A percentile compares a stretch with the other conserved stretches of the same genome.
phyloP scores from a whole-genome alignment of 352 stramenopile genomes.

The Phytophthora pistaciae region DNA sequence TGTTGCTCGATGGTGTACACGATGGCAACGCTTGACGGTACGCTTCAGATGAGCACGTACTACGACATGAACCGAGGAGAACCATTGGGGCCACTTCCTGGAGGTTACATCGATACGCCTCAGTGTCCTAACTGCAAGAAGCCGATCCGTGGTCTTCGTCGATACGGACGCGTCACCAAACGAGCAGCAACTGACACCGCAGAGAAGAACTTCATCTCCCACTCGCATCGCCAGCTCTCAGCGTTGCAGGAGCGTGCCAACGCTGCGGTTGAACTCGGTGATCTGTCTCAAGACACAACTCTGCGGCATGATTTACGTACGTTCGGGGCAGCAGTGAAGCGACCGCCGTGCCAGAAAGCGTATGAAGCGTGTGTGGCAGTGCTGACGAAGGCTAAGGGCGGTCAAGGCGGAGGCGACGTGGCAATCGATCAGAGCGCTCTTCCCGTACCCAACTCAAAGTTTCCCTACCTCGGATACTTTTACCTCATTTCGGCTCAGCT shows the following conservation, averaged over 20 bases:
- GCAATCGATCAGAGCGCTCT: slow-evolving; percentile 27
- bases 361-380: slow-evolving; percentile 46
- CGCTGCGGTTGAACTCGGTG: slow-evolving; percentile 15
- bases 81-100: slow-evolving; percentile 26
- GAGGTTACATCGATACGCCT: slow-evolving; percentile 36
- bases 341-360: slow-evolving; percentile 40
- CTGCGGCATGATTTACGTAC: slow-evolving; percentile 31
- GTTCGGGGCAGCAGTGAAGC: slow-evolving; percentile 31
- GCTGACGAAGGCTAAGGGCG: slow-evolving; percentile 34
- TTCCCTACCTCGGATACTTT: slow-evolving; percentile 40
- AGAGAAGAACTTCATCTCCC: slow-evolving; percentile 61
- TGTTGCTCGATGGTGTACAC: slow-evolving; percentile 80
- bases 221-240: slow-evolving; percentile 28
- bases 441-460: slow-evolving; percentile 43
- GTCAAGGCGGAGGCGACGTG: slow-evolving; percentile 29
- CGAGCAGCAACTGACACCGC: slow-evolving; percentile 45
- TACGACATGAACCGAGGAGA: slow-evolving; percentile 40
- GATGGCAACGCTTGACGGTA: slow-evolving; percentile 77
- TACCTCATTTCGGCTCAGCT: slow-evolving; percentile 40
- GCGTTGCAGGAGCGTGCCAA: slow-evolving; percentile 37
- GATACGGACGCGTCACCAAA: slow-evolving; percentile 58
- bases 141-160: slow-evolving; percentile 49
- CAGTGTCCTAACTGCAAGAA: slow-evolving; percentile 59
- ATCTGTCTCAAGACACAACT: slow-evolving; percentile 21
- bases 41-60: slow-evolving; percentile 45